Percentiles rank a stretch among this genome's conserved stretches.
phyloP scores from a whole-genome alignment of 2,329 filamentous ascomycete species.

The Sphaerulina musiva region DNA sequence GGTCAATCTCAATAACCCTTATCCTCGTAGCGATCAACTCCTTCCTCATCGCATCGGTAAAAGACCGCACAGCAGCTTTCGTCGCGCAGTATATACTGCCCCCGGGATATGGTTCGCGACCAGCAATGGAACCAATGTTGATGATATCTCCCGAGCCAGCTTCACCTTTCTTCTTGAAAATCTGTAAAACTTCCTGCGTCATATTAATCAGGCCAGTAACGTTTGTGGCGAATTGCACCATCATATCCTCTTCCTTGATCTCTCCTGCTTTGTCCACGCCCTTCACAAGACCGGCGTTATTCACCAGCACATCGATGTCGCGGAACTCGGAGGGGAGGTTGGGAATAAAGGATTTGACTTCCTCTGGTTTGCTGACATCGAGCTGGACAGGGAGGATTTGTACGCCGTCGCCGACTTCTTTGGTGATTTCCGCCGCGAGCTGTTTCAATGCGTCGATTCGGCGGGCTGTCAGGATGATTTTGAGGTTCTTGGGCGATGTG shows the following conservation, averaged over 20 bases:
- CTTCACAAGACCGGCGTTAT: conserved; percentile 91
- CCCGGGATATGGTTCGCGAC: conserved; percentile 74
- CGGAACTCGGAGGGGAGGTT: conserved; percentile 73
- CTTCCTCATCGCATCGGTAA: conserved; percentile 74
- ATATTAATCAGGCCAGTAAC: conserved; percentile 92
- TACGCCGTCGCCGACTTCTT: conserved; percentile 71
- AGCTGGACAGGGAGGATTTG: conserved; percentile 76
- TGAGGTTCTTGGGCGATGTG: conserved; percentile 70
- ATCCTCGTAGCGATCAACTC: conserved; percentile 77
- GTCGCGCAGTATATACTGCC: conserved; percentile 90
- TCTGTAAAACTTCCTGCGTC: conserved; percentile 82
- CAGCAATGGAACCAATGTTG: conserved; percentile 90
- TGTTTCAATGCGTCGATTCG: conserved; percentile 71
- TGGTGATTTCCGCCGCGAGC: conserved; percentile 67
- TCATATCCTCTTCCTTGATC: conserved; percentile 74
- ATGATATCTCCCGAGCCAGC: conserved; percentile 87
- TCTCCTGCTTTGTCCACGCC: conserved; percentile 79
- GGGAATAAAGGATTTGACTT: conserved; percentile 66
- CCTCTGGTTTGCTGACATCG: conserved; percentile 74
- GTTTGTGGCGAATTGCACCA: conserved; percentile 85
- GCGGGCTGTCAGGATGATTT: conserved; percentile 82
- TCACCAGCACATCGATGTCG: conserved; percentile 82
- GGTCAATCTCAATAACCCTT: conserved; percentile 80
- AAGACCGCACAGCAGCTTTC: conserved; percentile 79
- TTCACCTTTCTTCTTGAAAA: conserved; percentile 60